Percentiles rank a stretch among this genome's conserved stretches.
These are phyloP conservation scores for Cystobasidium sp. DNA, from an alignment of 1,284 basidiomycete species.

Conservation along the genomic window DNA sequence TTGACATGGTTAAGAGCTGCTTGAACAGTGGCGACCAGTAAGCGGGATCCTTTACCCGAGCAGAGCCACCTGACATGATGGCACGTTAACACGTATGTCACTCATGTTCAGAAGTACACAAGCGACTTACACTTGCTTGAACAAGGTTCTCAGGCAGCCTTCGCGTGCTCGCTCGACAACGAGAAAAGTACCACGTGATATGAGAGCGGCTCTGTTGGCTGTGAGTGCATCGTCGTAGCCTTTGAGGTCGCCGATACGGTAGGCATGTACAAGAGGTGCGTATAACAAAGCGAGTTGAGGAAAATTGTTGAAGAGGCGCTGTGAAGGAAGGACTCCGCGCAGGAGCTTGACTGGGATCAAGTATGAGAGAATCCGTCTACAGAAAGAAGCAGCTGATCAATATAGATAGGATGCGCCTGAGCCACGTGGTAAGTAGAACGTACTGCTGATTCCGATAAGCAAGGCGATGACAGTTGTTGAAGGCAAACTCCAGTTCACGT, in stretches of 20 bases:
- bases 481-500: conserved; percentile 77
- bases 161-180: conserved; percentile 86
- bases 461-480: conserved; percentile 73
- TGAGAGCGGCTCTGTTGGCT: conserved; percentile 69
- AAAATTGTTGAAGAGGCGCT: conserved; percentile 68
- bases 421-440: conserved; percentile 53
- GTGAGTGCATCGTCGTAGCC: conserved; percentile 78
- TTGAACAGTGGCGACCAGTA: conserved; percentile 31
- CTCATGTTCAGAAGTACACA: conserved; percentile 1
- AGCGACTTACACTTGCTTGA: conserved; percentile 75
- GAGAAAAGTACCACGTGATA: conserved; percentile 81
- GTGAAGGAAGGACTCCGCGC: conserved; percentile 78
- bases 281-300: conserved; percentile 76
- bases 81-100: not conserved
- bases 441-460: conserved; percentile 80
- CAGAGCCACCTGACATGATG: conserved; percentile 32
- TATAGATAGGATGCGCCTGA: not conserved
- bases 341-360: conserved; percentile 86
- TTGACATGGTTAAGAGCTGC: conserved; percentile 35
- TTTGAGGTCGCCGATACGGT: conserved; percentile 74
- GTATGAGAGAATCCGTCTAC: conserved; percentile 83
- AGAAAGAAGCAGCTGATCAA: not conserved
- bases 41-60: conserved; percentile 28
- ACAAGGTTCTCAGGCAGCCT: conserved; percentile 79
- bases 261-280: conserved; percentile 76